Evolutionary conservation across 208 protist species (phyloP).

Genomic region (Acanthamoeba sp.): DNA sequence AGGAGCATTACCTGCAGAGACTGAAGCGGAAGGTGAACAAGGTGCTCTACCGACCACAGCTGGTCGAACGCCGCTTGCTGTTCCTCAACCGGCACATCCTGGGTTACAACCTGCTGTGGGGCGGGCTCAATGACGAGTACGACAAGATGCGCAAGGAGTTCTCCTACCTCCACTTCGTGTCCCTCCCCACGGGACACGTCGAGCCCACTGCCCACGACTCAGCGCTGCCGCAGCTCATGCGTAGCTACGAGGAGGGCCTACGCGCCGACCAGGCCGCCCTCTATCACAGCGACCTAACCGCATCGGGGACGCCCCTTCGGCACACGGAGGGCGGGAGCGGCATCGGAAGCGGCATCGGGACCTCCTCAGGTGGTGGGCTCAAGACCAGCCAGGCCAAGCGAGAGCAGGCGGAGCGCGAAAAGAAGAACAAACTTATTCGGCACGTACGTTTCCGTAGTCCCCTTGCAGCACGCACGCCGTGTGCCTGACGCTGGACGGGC

Average conservation of each 20-base stretch:
- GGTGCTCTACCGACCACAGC: slow-evolving; percentile 18
- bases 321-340: neutral
- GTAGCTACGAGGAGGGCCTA: no score
- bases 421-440: neutral
- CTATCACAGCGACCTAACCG: no score
- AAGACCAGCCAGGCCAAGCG: neutral
- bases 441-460: neutral
- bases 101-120: slow-evolving; percentile 19
- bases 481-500: no score
- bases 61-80: neutral
- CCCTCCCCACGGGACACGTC: slow-evolving; percentile 20
- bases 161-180: slow-evolving; percentile 41
- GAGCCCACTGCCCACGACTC: neutral
- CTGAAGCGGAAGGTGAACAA: slow-evolving; percentile 52
- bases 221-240: neutral
- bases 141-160: slow-evolving; percentile 45
- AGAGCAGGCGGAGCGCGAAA: neutral
- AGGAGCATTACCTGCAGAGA: slow-evolving; percentile 13
- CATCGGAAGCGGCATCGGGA: neutral
- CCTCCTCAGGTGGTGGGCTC: neutral
- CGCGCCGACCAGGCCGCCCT: no score
- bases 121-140: neutral
- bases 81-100: slow-evolving; percentile 23
- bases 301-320: neutral
- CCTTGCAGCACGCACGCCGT: no score